Evolutionary conservation across 2,329 filamentous ascomycete species (phyloP).

Genomic region (Calonectria montana): DNA sequence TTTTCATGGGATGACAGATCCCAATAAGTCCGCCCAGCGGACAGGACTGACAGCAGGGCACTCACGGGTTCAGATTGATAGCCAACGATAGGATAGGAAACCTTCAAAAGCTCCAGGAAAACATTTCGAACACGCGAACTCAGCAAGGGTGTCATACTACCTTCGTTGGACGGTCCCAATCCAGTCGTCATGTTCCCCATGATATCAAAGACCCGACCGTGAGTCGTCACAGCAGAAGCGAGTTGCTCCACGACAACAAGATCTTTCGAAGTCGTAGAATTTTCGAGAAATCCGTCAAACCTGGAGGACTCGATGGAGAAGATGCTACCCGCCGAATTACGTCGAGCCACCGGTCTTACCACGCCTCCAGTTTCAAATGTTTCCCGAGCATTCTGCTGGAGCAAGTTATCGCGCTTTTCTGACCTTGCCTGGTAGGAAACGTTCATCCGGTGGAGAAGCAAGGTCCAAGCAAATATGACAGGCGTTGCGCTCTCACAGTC

Average conservation of each 20-base stretch:
- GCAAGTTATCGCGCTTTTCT: constrained; percentile 68
- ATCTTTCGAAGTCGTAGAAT: constrained; percentile 62
- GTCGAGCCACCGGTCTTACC: constrained; percentile 55
- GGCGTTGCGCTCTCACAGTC: constrained; percentile 75
- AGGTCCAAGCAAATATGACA: constrained; percentile 83
- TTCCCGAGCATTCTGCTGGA: constrained; percentile 69
- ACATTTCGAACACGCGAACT: constrained; percentile 71
- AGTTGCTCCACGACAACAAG: constrained; percentile 63
- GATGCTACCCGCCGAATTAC: constrained; percentile 71
- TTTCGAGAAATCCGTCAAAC: constrained; percentile 68
- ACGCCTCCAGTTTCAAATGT: constrained; percentile 63
- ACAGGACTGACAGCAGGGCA: constrained; percentile 73
- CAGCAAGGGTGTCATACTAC: constrained; percentile 65
- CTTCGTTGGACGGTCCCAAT: constrained; percentile 57
- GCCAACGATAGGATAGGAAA: constrained; percentile 73
- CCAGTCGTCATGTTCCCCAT: constrained; percentile 62
- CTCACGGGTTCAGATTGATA: constrained; percentile 80
- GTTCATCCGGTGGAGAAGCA: constrained; percentile 78
- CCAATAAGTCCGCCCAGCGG: constrained; percentile 65
- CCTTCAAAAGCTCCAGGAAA: constrained; percentile 78
- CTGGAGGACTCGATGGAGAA: constrained; percentile 70
- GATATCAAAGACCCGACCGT: constrained; percentile 65
- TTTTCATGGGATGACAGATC: constrained; percentile 55
- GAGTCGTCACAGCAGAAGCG: constrained; percentile 60
- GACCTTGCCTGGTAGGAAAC: constrained; percentile 71